phyloP scores from a whole-genome alignment of 495 filamentous ascomycete species.

The Ramalina intermedia region DNA sequence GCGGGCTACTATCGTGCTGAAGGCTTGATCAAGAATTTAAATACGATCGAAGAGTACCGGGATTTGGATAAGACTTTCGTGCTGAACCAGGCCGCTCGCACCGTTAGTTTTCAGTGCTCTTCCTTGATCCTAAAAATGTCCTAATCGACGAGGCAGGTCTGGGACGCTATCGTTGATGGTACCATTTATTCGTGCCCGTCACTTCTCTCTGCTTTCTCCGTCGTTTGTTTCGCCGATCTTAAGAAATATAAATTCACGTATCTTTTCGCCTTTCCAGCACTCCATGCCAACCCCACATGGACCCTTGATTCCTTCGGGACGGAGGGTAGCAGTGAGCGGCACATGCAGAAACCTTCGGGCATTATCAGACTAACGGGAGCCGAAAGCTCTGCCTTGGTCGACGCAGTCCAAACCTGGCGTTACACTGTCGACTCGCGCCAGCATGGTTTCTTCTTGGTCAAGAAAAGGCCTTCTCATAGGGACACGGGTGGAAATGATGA shows the following conservation, averaged over 20 bases:
- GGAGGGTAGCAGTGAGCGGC: slow-evolving; percentile 8
- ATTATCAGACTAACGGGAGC: slow-evolving; percentile 39
- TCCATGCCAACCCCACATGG: slow-evolving; percentile 81
- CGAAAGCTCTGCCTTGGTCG: slow-evolving; percentile 63
- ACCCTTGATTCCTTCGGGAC: slow-evolving; percentile 20
- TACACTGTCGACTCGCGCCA: slow-evolving; percentile 65
- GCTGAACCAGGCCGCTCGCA: slow-evolving; percentile 58
- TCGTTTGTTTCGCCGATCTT: slow-evolving; percentile 88
- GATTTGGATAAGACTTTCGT: slow-evolving; percentile 56
- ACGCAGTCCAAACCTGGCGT: slow-evolving; percentile 73
- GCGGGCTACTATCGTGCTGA: slow-evolving; percentile 66
- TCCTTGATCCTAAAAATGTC: neutral
- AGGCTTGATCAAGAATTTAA: slow-evolving; percentile 88
- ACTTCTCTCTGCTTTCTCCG: slow-evolving; percentile 69
- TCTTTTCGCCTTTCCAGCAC: slow-evolving; percentile 87
- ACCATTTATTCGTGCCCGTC: slow-evolving; percentile 91
- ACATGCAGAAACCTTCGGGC: slow-evolving; percentile 9
- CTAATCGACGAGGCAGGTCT: slow-evolving; percentile 44
- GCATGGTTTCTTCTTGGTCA: slow-evolving; percentile 87
- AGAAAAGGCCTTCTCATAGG: slow-evolving; percentile 34
- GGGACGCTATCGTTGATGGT: slow-evolving; percentile 92
- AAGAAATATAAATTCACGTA: slow-evolving; percentile 94
- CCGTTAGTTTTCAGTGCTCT: slow-evolving; percentile 35
- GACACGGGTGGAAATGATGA: neutral
- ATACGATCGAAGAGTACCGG: slow-evolving; percentile 87